phyloP scores from a whole-genome alignment of 2,329 filamentous ascomycete species.

The Aspergillus ochraceus region DNA sequence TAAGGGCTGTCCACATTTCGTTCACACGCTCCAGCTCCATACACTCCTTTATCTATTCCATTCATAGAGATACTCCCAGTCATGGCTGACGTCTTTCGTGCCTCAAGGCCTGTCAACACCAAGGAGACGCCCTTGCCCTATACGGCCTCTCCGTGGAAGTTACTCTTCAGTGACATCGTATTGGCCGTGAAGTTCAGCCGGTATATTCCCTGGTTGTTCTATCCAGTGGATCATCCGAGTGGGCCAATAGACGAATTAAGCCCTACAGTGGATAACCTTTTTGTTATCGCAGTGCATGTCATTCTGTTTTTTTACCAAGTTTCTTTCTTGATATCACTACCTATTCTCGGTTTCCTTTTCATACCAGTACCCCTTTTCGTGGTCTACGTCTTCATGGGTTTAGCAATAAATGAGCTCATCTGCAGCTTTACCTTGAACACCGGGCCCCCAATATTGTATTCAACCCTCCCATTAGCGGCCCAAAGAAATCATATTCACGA shows the following conservation, averaged over 20 bases:
- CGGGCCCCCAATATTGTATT: constrained; percentile 51
- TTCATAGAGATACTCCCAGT: not conserved
- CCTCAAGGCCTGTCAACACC: not conserved
- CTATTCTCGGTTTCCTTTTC: constrained; percentile 49
- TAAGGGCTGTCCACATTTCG: not conserved
- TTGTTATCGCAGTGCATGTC: constrained; percentile 58
- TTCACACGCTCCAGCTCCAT: not conserved
- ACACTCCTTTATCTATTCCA: not conserved
- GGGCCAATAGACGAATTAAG: constrained; percentile 64
- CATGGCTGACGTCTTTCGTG: not conserved
- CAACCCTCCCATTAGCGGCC: constrained; percentile 19
- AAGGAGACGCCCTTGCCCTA: constrained; percentile 33
- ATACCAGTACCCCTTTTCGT: constrained; percentile 36
- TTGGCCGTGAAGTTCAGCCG: constrained; percentile 22
- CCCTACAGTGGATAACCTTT: constrained; percentile 57
- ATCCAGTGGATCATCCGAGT: constrained; percentile 57
- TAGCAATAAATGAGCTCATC: constrained; percentile 31
- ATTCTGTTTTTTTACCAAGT: constrained; percentile 61
- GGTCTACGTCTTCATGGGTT: constrained; percentile 26
- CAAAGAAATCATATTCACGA: constrained; percentile 56
- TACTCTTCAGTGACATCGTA: constrained; percentile 41
- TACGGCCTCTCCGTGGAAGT: constrained; percentile 39
- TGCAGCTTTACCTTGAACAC: constrained; percentile 39
- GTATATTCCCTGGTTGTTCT: constrained; percentile 59
- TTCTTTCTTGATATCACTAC: constrained; percentile 59